A percentile compares a stretch with the other conserved stretches of the same genome.
Conservation (phyloP, 108 stramenopile genomes). For the Cyclostephanos tholiformis region DNA sequence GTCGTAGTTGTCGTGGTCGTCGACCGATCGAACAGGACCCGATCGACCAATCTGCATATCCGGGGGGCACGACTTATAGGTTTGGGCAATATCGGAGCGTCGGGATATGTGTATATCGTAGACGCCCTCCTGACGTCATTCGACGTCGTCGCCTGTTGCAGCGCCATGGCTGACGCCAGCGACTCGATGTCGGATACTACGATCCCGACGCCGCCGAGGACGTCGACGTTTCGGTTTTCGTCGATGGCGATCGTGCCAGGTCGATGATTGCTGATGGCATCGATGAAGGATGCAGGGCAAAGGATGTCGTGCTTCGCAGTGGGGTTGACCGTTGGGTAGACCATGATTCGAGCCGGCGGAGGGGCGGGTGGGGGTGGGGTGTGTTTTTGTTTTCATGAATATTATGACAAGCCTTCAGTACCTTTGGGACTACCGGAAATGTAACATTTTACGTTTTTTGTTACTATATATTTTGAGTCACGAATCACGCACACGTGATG, state of each 20-base stretch:
- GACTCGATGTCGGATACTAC: conserved; percentile 20
- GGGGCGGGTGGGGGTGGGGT: too few species aligned
- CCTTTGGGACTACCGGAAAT: too few species aligned
- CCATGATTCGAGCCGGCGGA: conserved; percentile 15
- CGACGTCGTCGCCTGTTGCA: conserved; percentile 1
- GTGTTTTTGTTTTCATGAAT: too few species aligned
- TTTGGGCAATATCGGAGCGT: conserved; percentile 62
- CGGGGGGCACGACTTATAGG: conserved; percentile 58
- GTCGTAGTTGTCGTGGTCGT: too few species aligned
- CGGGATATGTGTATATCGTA: conserved; percentile 71
- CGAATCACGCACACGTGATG: too few species aligned
- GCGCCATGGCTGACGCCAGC: conserved; percentile 25
- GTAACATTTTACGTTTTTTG: too few species aligned
- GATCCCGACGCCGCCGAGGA: not conserved
- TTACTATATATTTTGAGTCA: too few species aligned
- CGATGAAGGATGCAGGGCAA: conserved; percentile 35
- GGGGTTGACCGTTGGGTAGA: conserved; percentile 46
- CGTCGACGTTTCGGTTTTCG: too few species aligned
- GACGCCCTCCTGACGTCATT: conserved; percentile 19
- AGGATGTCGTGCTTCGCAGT: conserved; percentile 46
- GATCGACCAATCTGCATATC: conserved; percentile 25
- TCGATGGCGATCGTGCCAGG: not conserved
- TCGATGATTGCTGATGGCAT: conserved; percentile 2
- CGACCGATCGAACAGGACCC: conserved; percentile 53
- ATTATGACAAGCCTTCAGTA: too few species aligned